Percentiles rank a stretch among this genome's conserved stretches.
Conservation (phyloP, 1,139 yeast species). For the Yamadazyma buinensis region DNA sequence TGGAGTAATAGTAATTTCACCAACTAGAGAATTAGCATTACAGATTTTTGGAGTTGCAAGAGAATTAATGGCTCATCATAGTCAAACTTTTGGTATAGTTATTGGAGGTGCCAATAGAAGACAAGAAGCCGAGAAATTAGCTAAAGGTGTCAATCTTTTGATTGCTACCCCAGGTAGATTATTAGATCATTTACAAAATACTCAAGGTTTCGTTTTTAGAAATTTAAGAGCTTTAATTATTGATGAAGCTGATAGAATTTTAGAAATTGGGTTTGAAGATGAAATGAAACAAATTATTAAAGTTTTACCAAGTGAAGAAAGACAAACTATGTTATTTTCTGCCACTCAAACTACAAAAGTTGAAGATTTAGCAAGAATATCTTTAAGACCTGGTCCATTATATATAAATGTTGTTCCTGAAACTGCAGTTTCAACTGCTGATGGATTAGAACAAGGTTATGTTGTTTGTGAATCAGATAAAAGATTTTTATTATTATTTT, state of each 20-base stretch:
- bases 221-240: constrained; percentile 90
- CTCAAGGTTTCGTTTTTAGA: constrained; percentile 90
- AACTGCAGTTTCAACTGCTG: constrained; percentile 83
- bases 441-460: constrained; percentile 96
- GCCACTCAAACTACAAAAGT: constrained; percentile 99
- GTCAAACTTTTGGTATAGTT: constrained; percentile 93
- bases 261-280: constrained; percentile 97
- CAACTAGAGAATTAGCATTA: constrained; percentile 83
- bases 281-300: constrained; percentile 97
- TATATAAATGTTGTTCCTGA: constrained; percentile 92
- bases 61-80: constrained; percentile 85
- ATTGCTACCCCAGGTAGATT: constrained; percentile 98
- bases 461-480: constrained; percentile 97
- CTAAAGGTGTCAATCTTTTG: constrained; percentile 87
- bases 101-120: constrained; percentile 98
- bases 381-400: constrained; percentile 91
- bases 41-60: constrained; percentile 97
- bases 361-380: constrained; percentile 95
- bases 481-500: constrained; percentile 82
- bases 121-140: constrained; percentile 91
- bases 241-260: constrained; percentile 96
- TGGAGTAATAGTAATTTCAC: constrained; percentile 84
- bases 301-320: constrained; percentile 86
- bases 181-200: constrained; percentile 93
- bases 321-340: constrained; percentile 96